Evolutionary conservation across 768 basidiomycete genomes (phyloP).

Genomic region (Tricholoma matsutake): DNA sequence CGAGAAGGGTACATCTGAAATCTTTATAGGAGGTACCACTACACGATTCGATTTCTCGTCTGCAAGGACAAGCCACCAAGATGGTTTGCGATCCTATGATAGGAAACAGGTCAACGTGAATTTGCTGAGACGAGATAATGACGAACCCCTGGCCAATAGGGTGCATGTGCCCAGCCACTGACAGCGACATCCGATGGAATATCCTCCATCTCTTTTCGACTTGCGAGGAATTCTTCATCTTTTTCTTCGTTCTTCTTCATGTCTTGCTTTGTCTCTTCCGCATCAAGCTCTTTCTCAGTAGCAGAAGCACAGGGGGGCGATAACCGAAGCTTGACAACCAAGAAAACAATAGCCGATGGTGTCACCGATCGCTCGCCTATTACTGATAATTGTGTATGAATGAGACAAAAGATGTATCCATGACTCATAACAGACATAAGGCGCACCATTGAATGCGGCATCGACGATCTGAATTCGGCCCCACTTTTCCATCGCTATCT

Average conservation of each 20-base stretch:
- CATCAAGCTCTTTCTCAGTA: slow-evolving; percentile 38
- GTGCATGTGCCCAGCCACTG: slow-evolving; percentile 79
- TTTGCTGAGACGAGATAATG: slow-evolving; percentile 24
- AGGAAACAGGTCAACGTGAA: not conserved
- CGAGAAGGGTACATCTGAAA: slow-evolving; percentile 75
- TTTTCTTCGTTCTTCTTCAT: slow-evolving; percentile 53
- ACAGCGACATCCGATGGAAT: slow-evolving; percentile 36
- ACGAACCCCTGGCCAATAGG: slow-evolving; percentile 83
- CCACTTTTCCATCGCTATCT: slow-evolving; percentile 68
- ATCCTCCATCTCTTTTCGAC: slow-evolving; percentile 63
- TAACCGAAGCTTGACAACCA: slow-evolving; percentile 81
- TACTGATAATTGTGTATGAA: slow-evolving; percentile 42
- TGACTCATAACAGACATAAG: not conserved
- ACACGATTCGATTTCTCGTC: slow-evolving; percentile 83
- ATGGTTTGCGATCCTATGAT: slow-evolving; percentile 76
- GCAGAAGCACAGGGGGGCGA: slow-evolving; percentile 44
- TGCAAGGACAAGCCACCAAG: slow-evolving; percentile 89
- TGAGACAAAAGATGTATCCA: not conserved
- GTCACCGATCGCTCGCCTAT: slow-evolving; percentile 88
- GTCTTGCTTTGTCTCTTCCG: slow-evolving; percentile 46
- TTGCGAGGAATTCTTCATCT: slow-evolving; percentile 68
- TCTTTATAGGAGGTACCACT: slow-evolving; percentile 82
- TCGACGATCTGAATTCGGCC: slow-evolving; percentile 76
- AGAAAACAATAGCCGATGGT: slow-evolving; percentile 83
- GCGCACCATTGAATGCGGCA: slow-evolving; percentile 80